These are phyloP conservation scores for Chlorella vulgaris DNA, from an alignment of 139 green algal genomes.

Conservation along the genomic window DNA sequence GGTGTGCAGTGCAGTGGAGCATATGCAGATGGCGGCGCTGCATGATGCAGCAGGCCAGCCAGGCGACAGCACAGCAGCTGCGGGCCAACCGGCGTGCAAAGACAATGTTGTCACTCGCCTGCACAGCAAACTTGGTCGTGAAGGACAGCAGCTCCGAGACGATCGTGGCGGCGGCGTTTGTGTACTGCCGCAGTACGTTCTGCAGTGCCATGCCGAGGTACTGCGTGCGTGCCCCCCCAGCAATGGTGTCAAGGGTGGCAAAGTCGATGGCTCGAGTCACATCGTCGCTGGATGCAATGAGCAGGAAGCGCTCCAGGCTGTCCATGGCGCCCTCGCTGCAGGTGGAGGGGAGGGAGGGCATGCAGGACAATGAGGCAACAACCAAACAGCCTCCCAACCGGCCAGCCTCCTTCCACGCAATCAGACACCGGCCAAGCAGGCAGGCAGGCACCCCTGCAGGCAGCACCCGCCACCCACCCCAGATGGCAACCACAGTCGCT, in stretches of 20 bases:
- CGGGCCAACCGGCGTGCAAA: not conserved
- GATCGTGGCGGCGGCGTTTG: constrained; percentile 79
- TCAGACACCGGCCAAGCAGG: too few relatives aligned
- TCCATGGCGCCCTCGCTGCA: constrained; percentile 88
- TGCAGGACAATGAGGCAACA: not conserved
- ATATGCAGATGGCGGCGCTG: not conserved
- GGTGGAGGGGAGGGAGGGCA: not conserved
- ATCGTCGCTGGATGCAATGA: constrained; percentile 80
- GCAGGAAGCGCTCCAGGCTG: constrained; percentile 84
- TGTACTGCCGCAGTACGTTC: constrained; percentile 86
- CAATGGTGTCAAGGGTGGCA: constrained; percentile 32
- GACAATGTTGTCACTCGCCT: constrained; percentile 58
- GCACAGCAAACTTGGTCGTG: constrained; percentile 82
- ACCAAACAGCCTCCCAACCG: too few relatives aligned
- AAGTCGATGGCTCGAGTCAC: constrained; percentile 62
- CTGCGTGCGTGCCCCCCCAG: constrained; percentile 5
- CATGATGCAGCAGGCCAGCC: not conserved
- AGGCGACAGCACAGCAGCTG: not conserved
- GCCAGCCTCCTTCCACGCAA: too few relatives aligned
- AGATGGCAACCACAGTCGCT: too few relatives aligned
- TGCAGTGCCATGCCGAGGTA: constrained; percentile 78
- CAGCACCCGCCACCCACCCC: not conserved
- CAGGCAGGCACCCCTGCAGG: too few relatives aligned
- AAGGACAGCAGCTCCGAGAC: constrained; percentile 76
- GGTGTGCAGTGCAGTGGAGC: not conserved